Base-by-base conservation (phyloP, 1,139 yeast species). In the Geotrichum bryndzae region DNA sequence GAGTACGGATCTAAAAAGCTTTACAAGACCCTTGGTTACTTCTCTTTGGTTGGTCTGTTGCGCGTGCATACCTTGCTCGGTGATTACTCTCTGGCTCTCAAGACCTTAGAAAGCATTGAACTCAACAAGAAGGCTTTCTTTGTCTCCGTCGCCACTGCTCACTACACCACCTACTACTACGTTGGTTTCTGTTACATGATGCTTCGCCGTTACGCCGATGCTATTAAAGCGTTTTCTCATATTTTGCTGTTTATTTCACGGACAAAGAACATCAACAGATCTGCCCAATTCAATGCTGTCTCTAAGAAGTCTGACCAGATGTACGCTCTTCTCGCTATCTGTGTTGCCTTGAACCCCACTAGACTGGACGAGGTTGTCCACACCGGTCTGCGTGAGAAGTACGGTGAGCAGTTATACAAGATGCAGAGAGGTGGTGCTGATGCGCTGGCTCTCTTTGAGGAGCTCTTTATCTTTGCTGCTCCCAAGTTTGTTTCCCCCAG, bases 161-260 rank as follows among this genome's bases (percentile, higher is more conserved):
- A 80, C 68, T 79, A 79, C 72, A 77, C 82, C 56, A 78, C 81
- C 57, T 80, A 79, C 71, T 80, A 80, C 72, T 80, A 80, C 65
- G 82, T 79, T 55, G 83, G 83, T 3, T 79, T 78, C 72, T 77
- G 82, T 68, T 80, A 80, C 72, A 69, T 80, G 69, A 80, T 80
- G 83, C 70, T 79, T 66, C 77, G 79, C 65, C 73, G 83, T 66
- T 80, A 80, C 67, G 74, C 81, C 18, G 83, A 80, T 65, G 82
- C 83, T 41, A 78, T 79, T 72, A 79, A 77, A 70, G 76, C 80
- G 13, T 79, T 80, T 66, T 76, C 80, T 4, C 82, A 79, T 67
- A 78, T 79, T 65, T 71, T 80, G 61, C 68, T 79, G 55, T 79
- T 76, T 74, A 77, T 80, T 63, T 72, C 81, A 38, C 76, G 83